Percentiles rank a stretch among this genome's conserved stretches.
phyloP scores from a whole-genome alignment of 75 land plant species.

The Pseudotsuga menziesii region DNA sequence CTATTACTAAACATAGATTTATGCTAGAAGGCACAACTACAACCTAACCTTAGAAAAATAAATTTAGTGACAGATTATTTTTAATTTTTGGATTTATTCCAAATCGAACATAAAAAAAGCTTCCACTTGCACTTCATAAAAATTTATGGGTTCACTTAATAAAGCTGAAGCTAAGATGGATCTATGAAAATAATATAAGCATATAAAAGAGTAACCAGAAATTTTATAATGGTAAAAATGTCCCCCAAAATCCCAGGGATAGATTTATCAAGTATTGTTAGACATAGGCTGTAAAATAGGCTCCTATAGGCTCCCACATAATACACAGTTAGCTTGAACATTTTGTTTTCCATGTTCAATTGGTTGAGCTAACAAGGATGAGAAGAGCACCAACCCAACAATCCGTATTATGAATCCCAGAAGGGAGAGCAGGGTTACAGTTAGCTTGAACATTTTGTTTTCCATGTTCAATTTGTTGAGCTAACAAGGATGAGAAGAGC shows the following conservation, averaged over 20 bases:
- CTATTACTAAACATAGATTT: too few species aligned
- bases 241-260: too few species aligned
- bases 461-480: not conserved
- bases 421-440: slow-evolving; percentile 17
- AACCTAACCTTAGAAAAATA: too few species aligned
- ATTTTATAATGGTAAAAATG: too few species aligned
- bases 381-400: slow-evolving; percentile 14
- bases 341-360: not conserved
- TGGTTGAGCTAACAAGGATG: not conserved
- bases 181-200: too few species aligned
- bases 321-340: not conserved
- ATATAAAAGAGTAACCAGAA: too few species aligned
- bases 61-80: not conserved
- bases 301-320: too few species aligned
- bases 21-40: not conserved
- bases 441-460: not conserved
- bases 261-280: too few species aligned
- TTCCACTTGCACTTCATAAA: too few species aligned
- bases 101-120: not conserved
- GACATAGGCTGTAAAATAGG: not conserved
- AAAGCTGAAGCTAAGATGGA: too few species aligned
- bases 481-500: not conserved
- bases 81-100: not conserved
- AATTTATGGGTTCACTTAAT: not conserved
- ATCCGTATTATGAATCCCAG: slow-evolving; percentile 29